phyloP scores from a whole-genome alignment of 2,329 filamentous ascomycete genomes.

The Aspergillus sp. region DNA sequence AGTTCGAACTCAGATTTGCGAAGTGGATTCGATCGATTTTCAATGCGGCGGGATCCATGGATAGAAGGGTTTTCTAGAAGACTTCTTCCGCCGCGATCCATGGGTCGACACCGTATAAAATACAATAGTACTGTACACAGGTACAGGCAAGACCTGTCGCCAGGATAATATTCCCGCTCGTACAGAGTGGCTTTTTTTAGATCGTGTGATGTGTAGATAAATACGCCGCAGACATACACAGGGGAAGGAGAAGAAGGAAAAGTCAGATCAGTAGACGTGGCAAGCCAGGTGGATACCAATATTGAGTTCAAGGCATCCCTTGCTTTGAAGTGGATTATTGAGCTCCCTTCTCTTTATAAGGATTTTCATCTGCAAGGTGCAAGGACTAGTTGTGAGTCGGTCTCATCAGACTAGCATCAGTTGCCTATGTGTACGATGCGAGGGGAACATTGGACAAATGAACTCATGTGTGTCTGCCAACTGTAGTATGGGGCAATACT shows the following conservation, averaged over 20 bases:
- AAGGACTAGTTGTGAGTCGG: background rate
- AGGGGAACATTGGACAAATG: background rate
- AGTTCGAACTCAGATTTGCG: background rate
- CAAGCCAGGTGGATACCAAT: background rate
- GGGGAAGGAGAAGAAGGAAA: background rate
- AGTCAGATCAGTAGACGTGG: background rate
- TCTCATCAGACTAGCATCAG: background rate
- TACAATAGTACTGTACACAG: conserved; percentile 5
- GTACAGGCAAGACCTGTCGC: background rate
- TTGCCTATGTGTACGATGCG: background rate
- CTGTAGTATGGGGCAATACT: background rate
- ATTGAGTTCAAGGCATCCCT: background rate
- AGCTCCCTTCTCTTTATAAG: background rate
- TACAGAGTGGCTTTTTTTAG: background rate
- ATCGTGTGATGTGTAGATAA: background rate
- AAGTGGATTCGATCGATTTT: conserved; percentile 15
- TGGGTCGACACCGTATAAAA: conserved; percentile 9
- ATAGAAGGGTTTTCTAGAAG: conserved; percentile 12
- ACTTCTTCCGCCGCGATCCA: conserved; percentile 15
- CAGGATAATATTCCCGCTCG: background rate
- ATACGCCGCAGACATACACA: background rate
- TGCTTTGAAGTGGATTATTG: background rate
- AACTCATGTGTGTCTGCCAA: background rate
- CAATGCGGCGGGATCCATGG: conserved; percentile 10
- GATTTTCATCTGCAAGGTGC: background rate